phyloP scores from a whole-genome alignment of 257 asterid genomes.

The Scutellaria galericulata region DNA sequence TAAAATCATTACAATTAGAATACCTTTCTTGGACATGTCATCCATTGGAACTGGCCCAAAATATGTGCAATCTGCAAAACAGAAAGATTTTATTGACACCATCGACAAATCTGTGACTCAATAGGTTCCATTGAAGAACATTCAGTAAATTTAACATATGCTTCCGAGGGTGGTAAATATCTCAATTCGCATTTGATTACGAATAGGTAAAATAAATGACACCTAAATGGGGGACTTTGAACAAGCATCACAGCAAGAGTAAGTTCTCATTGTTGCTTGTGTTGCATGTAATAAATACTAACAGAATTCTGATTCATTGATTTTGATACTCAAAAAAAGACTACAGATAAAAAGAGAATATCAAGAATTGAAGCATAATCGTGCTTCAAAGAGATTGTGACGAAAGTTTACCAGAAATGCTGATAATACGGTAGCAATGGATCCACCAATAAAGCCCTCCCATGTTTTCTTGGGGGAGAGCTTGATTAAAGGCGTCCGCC shows the following conservation, averaged over 20 bases:
- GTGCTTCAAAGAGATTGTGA: background rate
- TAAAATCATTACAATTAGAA: slow-evolving; percentile 5
- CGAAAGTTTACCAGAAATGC: slow-evolving; percentile 58
- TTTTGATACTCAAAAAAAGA: background rate
- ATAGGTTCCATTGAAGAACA: too few relatives aligned
- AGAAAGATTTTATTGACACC: background rate
- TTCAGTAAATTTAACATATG: too few relatives aligned
- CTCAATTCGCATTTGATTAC: background rate
- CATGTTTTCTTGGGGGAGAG: slow-evolving; percentile 78
- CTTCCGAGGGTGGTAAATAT: background rate
- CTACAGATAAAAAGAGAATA: background rate
- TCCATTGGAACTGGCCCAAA: slow-evolving; percentile 60
- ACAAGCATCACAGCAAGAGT: background rate
- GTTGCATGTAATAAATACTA: too few relatives aligned
- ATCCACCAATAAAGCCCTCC: slow-evolving; percentile 81
- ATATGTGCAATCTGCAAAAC: slow-evolving; percentile 55
- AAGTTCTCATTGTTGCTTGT: background rate
- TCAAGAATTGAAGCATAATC: background rate
- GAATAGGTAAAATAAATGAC: background rate
- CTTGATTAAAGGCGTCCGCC: slow-evolving; percentile 70
- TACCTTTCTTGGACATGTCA: slow-evolving; percentile 79
- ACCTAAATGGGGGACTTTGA: background rate
- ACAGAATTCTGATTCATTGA: background rate
- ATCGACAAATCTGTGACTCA: background rate
- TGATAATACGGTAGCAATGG: slow-evolving; percentile 60